Evolutionary conservation across 352 stramenopile species (phyloP).

Genomic region (Phytophthora pistaciae): DNA sequence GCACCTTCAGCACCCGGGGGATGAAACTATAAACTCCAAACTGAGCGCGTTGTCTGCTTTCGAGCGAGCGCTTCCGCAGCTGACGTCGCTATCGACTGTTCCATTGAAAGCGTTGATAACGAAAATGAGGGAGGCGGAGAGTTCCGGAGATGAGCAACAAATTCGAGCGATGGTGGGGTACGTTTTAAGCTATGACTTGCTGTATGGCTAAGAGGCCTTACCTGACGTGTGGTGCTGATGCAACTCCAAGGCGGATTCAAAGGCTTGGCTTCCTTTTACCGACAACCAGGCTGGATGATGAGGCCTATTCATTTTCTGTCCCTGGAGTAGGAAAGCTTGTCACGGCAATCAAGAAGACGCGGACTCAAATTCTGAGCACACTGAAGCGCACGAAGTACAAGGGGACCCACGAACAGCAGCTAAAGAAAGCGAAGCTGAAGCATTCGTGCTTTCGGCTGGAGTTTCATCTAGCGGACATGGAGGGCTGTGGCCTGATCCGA

Average conservation of each 20-base stretch:
- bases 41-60: conserved; percentile 53
- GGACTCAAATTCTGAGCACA: conserved; percentile 41
- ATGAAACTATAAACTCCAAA: conserved; percentile 35
- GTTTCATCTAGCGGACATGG: conserved; percentile 74
- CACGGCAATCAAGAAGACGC: conserved; percentile 65
- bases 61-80: conserved; percentile 33
- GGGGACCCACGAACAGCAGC: conserved; percentile 63
- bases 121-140: conserved; percentile 16
- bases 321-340: conserved; percentile 68
- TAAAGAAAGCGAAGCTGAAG: conserved; percentile 70
- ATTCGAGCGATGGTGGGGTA: conserved; percentile 46
- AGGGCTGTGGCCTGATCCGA: conserved; percentile 58
- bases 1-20: conserved; percentile 21
- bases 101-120: conserved; percentile 41
- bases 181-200: conserved; percentile 5
- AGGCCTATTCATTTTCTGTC: conserved; percentile 62
- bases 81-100: conserved; percentile 41
- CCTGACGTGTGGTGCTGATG: neutral
- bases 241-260: conserved; percentile 44
- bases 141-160: conserved; percentile 12
- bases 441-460: conserved; percentile 62
- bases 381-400: conserved; percentile 74
- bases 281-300: conserved; percentile 51
- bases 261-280: conserved; percentile 62
- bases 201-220: neutral